Evolutionary conservation across 192 early-diverging fungal species (phyloP), one percentile per base, ranked within the genome.

Genomic region (Coemansia sp.): DNA sequence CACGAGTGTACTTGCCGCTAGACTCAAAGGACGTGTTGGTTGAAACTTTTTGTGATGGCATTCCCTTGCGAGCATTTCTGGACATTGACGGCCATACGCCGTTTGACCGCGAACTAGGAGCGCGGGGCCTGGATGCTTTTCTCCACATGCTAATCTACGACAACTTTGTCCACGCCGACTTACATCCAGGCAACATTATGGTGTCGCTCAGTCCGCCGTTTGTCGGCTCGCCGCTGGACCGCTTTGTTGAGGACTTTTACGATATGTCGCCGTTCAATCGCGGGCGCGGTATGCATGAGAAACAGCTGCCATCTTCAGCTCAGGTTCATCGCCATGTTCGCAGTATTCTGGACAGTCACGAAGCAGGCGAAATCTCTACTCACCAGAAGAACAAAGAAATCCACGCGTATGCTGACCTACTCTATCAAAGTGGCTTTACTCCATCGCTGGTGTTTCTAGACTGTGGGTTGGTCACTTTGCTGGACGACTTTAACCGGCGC

Each of bases 141-240:
- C 70, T 93, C 82, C 84, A 90, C 34, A 98, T 98, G 96, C 84
- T 98, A 0, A 90, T 95, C 31, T 79, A 91, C 48, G 92, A 95
- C 76, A 98, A 98, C 71, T 94, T 96, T 82, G 86, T 92, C 21
- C 96, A 98, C 66, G 90, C 92, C 4, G 96, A 97, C 71, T 63
- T 97, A 58, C 96, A 98, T 56, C 94, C 94, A 15, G 96, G 93
- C 34, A 98, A 98, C 64, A 96, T 97, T 48, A 72, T 93, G 66
- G 84, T 98, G 1, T 86, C 86, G 10, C 93, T 96, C 63, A 81
- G 77, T 44, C 87, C 85, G 66, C 88, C 88, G 3, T 74, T 79
- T 20, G 74, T 76, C 20, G 80, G 79, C 52, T 79, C 75, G 25
- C 83, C 59, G 46, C 74, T 87, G 66, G 84, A 69, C 63, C 75